A percentile compares a stretch with the other conserved stretches of the same genome.
Evolutionary conservation across 2,329 filamentous ascomycete genomes (phyloP).

Genomic region (Fusarium sp.): DNA sequence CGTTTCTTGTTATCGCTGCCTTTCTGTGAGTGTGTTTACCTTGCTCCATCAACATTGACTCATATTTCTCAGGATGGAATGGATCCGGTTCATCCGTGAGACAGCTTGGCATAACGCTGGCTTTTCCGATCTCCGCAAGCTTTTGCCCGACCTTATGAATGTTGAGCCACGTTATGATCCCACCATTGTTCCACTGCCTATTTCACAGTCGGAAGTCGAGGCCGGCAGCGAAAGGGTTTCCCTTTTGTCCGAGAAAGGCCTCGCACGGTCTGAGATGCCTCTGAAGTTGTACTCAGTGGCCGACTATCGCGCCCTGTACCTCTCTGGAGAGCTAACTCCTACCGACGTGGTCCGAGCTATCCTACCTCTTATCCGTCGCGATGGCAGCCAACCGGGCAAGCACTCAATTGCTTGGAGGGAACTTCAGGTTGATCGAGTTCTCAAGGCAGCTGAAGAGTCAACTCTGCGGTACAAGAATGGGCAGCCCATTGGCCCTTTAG

Average conservation of each 20-base stretch:
- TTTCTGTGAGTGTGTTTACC: constrained; percentile 23
- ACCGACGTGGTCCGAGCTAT: constrained; percentile 58
- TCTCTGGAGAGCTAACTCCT: constrained; percentile 59
- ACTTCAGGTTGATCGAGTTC: constrained; percentile 54
- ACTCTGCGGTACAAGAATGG: constrained; percentile 63
- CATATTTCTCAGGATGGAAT: constrained; percentile 39
- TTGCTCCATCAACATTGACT: neutral
- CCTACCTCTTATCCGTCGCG: constrained; percentile 59
- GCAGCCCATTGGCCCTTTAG: constrained; percentile 71
- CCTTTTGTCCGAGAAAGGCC: neutral
- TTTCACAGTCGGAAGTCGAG: constrained; percentile 58
- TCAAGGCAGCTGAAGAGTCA: constrained; percentile 58
- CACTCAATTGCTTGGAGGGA: constrained; percentile 60
- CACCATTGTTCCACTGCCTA: constrained; percentile 55
- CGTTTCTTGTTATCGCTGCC: constrained; percentile 28
- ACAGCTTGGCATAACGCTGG: constrained; percentile 70
- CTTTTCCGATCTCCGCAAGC: constrained; percentile 68
- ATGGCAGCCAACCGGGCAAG: constrained; percentile 50
- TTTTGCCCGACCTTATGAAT: constrained; percentile 63
- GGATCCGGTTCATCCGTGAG: constrained; percentile 38
- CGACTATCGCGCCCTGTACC: constrained; percentile 59
- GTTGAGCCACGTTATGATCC: constrained; percentile 62
- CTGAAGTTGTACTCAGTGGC: constrained; percentile 52
- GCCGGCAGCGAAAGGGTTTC: constrained; percentile 11
- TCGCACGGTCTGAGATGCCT: constrained; percentile 52